Evolutionary conservation across 495 filamentous ascomycete genomes (phyloP).

Genomic region (Viridothelium virens): DNA sequence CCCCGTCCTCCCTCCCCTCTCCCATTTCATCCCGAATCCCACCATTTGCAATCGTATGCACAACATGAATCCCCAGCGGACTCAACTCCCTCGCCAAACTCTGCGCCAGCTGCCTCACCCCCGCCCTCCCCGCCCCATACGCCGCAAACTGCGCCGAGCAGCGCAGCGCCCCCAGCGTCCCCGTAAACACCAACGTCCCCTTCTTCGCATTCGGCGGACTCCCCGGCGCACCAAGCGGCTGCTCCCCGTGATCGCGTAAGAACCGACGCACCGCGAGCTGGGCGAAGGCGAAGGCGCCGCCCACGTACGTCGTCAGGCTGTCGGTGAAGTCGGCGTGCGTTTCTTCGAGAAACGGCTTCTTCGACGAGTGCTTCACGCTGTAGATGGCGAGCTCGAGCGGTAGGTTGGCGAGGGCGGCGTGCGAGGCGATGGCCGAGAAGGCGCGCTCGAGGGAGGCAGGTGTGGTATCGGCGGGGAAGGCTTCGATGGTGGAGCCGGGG

Average conservation of each 20-base stretch:
- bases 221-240: conserved; percentile 28
- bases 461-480: conserved; percentile 42
- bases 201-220: conserved; percentile 32
- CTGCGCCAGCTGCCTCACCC: conserved; percentile 41
- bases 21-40: conserved; percentile 40
- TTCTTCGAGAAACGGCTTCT: conserved; percentile 44
- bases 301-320: conserved; percentile 38
- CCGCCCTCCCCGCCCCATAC: conserved; percentile 40
- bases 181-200: conserved; percentile 44
- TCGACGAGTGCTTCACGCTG: conserved; percentile 41
- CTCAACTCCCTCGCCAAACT: conserved; percentile 38
- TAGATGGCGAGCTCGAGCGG: conserved; percentile 41
- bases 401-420: conserved; percentile 37
- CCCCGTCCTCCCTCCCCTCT: conserved; percentile 31
- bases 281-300: conserved; percentile 43
- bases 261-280: conserved; percentile 39
- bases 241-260: conserved; percentile 40
- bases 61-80: conserved; percentile 37
- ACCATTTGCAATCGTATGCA: conserved; percentile 43
- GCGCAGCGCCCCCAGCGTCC: conserved; percentile 41
- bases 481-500: conserved; percentile 37
- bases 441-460: conserved; percentile 33
- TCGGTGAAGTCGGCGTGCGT: conserved; percentile 39
- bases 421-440: conserved; percentile 38
- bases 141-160: conserved; percentile 40